Percentiles rank a stretch among this genome's conserved stretches.
These are phyloP conservation scores for Ottelia alismoides DNA, from an alignment of 106 monocot species.

Conservation along the genomic window DNA sequence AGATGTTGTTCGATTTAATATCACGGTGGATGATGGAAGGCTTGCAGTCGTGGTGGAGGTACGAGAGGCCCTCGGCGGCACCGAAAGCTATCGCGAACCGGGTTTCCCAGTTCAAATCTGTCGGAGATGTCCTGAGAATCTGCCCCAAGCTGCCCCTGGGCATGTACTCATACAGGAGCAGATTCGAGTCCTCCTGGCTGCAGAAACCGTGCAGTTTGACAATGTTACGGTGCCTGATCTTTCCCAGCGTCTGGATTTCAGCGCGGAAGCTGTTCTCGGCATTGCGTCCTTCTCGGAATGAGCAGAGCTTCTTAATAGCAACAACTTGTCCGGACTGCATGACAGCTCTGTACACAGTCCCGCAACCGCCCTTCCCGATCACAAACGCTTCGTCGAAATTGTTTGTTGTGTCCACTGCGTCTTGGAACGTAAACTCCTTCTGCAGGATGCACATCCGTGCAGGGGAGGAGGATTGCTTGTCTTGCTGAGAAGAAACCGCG, in stretches of 20 bases:
- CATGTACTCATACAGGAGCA: too few species aligned
- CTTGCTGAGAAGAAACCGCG: too few species aligned
- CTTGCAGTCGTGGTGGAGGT: slow-evolving; percentile 45
- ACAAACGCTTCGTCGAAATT: too few species aligned
- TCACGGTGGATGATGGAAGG: slow-evolving; percentile 55
- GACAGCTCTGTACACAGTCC: background rate
- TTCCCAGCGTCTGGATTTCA: slow-evolving; percentile 29
- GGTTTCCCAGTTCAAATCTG: slow-evolving; percentile 30
- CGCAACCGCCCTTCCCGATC: background rate
- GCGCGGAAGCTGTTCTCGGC: slow-evolving; percentile 2
- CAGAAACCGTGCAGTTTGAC: slow-evolving; percentile 33
- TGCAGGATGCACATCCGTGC: too few species aligned
- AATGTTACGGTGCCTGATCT: slow-evolving; percentile 40
- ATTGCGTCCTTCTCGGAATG: background rate
- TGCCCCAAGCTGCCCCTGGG: slow-evolving; percentile 30
- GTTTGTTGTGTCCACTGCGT: too few species aligned
- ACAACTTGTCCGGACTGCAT: background rate
- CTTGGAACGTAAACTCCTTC: too few species aligned
- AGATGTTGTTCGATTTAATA: slow-evolving; percentile 49
- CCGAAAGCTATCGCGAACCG: slow-evolving; percentile 36
- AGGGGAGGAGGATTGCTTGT: too few species aligned
- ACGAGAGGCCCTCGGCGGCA: slow-evolving; percentile 41
- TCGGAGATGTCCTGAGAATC: too few species aligned
- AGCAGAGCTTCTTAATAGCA: background rate
- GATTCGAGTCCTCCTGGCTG: slow-evolving; percentile 22